Percentiles rank a stretch among this genome's conserved stretches.
These are phyloP conservation scores for Fusarium acutatum DNA, from an alignment of 2,329 filamentous ascomycete genomes.

Conservation along the genomic window DNA sequence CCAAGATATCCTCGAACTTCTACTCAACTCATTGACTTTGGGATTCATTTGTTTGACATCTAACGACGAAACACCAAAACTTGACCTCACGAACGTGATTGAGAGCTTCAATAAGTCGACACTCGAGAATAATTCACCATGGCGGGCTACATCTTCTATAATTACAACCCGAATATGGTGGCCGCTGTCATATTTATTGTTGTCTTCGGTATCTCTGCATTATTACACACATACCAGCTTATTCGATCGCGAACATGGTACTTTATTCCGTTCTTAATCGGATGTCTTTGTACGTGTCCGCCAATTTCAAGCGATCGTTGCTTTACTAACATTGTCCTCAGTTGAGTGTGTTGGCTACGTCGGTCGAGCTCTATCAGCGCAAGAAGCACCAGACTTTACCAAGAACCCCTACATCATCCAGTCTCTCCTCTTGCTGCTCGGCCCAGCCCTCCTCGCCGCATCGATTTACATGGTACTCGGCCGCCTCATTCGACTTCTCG, in stretches of 20 bases:
- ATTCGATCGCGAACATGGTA: slow-evolving; percentile 57
- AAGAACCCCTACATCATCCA: slow-evolving; percentile 52
- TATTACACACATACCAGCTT: slow-evolving; percentile 52
- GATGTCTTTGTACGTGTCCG: slow-evolving; percentile 56
- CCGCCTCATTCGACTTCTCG: slow-evolving; percentile 49
- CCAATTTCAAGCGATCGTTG: too few relatives aligned
- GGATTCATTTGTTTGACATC: not conserved
- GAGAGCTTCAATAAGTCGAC: not conserved
- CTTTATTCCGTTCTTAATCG: slow-evolving; percentile 61
- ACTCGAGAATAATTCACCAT: slow-evolving; percentile 7
- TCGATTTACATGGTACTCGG: slow-evolving; percentile 59
- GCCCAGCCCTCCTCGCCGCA: slow-evolving; percentile 55
- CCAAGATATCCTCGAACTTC: not conserved
- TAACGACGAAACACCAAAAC: not conserved
- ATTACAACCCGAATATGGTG: slow-evolving; percentile 56
- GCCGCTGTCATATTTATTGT: slow-evolving; percentile 54
- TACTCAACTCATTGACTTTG: not conserved
- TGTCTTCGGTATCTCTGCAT: slow-evolving; percentile 50
- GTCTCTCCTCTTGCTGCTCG: slow-evolving; percentile 48
- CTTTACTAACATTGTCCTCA: not conserved
- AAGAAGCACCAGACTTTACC: slow-evolving; percentile 49
- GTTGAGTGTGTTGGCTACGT: slow-evolving; percentile 52
- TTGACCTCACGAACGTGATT: not conserved
- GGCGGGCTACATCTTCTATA: slow-evolving; percentile 49
- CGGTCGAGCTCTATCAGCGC: slow-evolving; percentile 57